Conservation (phyloP, 805 yeast genomes). For the Metschnikowia aberdeeniae region DNA sequence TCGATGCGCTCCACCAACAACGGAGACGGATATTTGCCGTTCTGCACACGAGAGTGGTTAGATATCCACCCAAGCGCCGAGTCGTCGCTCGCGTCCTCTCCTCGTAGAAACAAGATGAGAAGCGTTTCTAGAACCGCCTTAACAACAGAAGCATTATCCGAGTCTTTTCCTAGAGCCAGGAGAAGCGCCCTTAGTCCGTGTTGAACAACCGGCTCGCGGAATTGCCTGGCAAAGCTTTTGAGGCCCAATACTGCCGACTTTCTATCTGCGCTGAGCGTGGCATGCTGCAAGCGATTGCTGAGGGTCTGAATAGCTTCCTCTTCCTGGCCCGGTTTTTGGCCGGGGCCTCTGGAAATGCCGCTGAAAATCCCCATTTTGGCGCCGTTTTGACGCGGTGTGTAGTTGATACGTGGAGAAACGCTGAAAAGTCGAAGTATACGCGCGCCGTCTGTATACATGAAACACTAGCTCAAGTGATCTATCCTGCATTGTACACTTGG, state of each 20-base stretch:
- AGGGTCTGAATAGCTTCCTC: constrained; percentile 85
- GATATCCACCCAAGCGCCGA: constrained; percentile 68
- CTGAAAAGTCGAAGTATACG: not conserved
- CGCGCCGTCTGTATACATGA: no score
- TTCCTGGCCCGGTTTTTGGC: constrained; percentile 43
- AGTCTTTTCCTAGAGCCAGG: constrained; percentile 58
- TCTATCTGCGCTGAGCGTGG: constrained; percentile 77
- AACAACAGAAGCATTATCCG: constrained; percentile 64
- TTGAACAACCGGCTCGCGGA: constrained; percentile 86
- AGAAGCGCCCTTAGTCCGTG: constrained; percentile 76
- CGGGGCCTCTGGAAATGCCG: constrained; percentile 32
- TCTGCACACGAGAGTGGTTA: constrained; percentile 66
- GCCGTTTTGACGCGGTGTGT: not conserved
- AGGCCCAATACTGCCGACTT: constrained; percentile 87
- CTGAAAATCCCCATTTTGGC: constrained; percentile 33
- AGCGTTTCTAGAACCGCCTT: constrained; percentile 84
- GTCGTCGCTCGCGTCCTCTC: constrained; percentile 57
- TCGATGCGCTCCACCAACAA: constrained; percentile 50
- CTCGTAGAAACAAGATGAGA: constrained; percentile 72
- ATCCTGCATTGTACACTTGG: no score
- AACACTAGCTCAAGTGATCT: no score
- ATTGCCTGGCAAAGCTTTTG: constrained; percentile 83
- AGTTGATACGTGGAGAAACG: not conserved
- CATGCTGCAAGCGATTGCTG: constrained; percentile 81
- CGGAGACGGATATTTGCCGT: constrained; percentile 79